Base-by-base conservation (phyloP, 2,329 filamentous ascomycete genomes). In the Hypoxylon sp. region DNA sequence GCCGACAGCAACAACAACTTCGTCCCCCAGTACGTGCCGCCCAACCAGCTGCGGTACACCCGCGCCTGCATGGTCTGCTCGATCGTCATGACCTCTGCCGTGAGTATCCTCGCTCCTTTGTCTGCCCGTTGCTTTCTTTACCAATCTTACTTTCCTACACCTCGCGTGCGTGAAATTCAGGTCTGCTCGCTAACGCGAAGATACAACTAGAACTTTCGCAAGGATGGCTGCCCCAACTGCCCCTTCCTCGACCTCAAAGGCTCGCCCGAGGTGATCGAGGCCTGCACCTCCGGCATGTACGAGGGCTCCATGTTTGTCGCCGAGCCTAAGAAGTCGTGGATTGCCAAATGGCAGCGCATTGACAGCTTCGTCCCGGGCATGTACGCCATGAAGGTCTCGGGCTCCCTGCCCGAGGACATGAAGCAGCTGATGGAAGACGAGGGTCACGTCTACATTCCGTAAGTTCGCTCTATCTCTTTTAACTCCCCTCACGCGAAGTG, bases 1-100 rank as follows among this genome's bases (percentile, higher is more conserved):
- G 81, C 81, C 78, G 76, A 77, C 10, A 73, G 79, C 10, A 42
- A 26, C 20, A 26, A 13, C 21, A 21, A 20, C 9, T 42, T 24
- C 21, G n/a, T 24, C 3, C 21, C 20, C 55, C 89, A 87, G 74
- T 92, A 86, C 74, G 88, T 92, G 61, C 78, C 89, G 13, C 83
- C 90, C 5, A 83, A 81, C 73, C 90, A 95, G 77, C 87, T 89
- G 79, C 91, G 93, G 77, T 88, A 91, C 74, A 85, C 96, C 67
- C 93, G 95, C 77, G 95, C 95, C 71, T 99, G 95, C 82, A 97
- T 99, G 92, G 92, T 98, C 68, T 99, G 95, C 85, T 94, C 92
- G 51, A 90, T 98, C 73, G 91, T 98, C 65, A 92, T 94, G 81
- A 88, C 90, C 60, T 87, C 88, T 71, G 83, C 82, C 66, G 90